Percentiles rank a stretch among this genome's conserved stretches.
These are phyloP conservation scores for Cytidiella melzeri DNA, from an alignment of 768 basidiomycete genomes.

Conservation along the genomic window DNA sequence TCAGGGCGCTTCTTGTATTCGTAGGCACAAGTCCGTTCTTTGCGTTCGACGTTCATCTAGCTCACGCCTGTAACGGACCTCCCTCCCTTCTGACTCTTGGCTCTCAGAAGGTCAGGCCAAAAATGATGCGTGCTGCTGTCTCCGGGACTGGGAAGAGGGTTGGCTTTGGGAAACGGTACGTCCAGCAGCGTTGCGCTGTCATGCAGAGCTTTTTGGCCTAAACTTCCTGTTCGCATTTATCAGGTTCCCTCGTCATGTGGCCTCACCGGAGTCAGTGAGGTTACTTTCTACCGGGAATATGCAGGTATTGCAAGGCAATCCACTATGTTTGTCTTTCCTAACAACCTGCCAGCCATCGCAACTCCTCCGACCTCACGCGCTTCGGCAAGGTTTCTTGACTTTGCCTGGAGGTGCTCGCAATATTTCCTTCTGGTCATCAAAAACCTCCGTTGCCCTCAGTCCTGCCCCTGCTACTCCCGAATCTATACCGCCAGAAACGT, in stretches of 20 bases:
- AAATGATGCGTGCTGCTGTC: not conserved
- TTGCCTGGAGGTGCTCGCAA: slow-evolving; percentile 11
- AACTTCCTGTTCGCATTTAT: not conserved
- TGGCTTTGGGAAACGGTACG: not conserved
- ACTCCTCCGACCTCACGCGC: not conserved
- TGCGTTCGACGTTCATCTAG: not conserved
- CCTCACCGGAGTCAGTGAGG: not conserved
- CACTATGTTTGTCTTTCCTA: too few relatives aligned
- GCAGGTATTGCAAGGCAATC: too few relatives aligned
- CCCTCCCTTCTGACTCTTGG: not conserved
- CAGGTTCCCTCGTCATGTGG: not conserved
- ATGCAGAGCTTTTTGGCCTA: not conserved
- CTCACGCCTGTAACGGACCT: not conserved
- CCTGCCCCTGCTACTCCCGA: not conserved
- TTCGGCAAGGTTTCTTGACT: not conserved
- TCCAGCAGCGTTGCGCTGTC: not conserved
- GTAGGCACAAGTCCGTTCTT: not conserved
- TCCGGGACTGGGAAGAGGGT: not conserved
- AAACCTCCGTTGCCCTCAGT: slow-evolving; percentile 2
- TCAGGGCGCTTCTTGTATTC: too few relatives aligned
- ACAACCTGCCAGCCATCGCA: too few relatives aligned
- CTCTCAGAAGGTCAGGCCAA: not conserved
- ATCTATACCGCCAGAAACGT: not conserved
- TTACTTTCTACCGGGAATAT: not conserved
- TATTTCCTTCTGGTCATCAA: slow-evolving; percentile 17